These are phyloP conservation scores for Saccharomyces hybrid DNA, from an alignment of 1,139 yeast species.

Conservation along the genomic window DNA sequence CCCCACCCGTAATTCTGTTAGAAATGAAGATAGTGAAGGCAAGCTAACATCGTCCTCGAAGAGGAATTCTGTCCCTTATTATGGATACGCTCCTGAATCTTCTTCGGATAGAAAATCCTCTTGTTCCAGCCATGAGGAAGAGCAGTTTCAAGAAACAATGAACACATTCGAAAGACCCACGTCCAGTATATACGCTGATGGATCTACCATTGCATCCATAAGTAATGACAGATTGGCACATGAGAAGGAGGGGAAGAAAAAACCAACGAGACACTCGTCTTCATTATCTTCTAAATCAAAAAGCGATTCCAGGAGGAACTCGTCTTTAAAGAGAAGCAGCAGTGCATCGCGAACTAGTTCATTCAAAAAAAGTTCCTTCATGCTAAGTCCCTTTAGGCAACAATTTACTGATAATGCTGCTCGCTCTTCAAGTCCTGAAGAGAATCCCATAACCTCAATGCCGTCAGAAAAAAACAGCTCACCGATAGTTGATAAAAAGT, in stretches of 20 bases:
- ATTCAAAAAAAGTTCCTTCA: conserved; percentile 11
- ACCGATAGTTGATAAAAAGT: not conserved
- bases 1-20: not conserved
- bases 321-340: conserved; percentile 1
- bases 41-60: not conserved
- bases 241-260: not conserved
- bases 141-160: conserved; percentile 4
- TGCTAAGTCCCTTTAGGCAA: conserved; percentile 21
- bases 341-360: not conserved
- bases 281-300: not conserved
- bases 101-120: not conserved
- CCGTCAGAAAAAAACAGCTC: conserved; percentile 1
- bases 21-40: not conserved
- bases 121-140: conserved; percentile 1
- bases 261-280: not conserved
- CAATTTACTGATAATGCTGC: conserved; percentile 18
- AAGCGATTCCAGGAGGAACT: not conserved
- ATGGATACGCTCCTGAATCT: not conserved
- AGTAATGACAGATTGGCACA: not conserved
- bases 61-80: not conserved
- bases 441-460: conserved; percentile 6
- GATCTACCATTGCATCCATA: not conserved
- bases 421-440: conserved; percentile 10
- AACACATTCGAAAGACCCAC: conserved; percentile 8
- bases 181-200: not conserved